Conservation (phyloP, 2,329 filamentous ascomycete genomes). For the Corynespora cassiicola region DNA sequence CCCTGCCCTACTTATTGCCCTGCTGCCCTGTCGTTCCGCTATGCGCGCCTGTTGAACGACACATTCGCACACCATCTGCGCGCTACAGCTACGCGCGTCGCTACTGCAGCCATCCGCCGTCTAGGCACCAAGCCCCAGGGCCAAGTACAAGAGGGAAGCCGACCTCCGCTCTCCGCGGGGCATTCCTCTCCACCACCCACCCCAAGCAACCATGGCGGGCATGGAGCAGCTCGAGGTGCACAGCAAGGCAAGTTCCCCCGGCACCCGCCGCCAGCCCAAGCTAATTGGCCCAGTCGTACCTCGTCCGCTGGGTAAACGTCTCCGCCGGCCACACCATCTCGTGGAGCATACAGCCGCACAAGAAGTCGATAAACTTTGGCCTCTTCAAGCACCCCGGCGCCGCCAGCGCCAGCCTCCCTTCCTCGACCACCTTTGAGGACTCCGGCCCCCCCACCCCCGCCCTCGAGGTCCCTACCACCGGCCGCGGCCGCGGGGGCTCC, state of each 20-base stretch:
- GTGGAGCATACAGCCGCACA: constrained; percentile 97
- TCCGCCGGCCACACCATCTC: constrained; percentile 90
- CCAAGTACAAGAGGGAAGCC: constrained; percentile 7
- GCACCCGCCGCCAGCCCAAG: constrained; percentile 7
- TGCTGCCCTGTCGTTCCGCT: constrained; percentile 9
- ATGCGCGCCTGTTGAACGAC: constrained; percentile 24
- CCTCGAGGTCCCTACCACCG: constrained; percentile 63
- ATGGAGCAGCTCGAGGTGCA: constrained; percentile 98
- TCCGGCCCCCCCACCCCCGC: constrained; percentile 42
- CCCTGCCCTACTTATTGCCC: constrained; percentile 4
- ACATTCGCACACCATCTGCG: background rate
- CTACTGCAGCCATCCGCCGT: no score
- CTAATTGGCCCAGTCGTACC: constrained; percentile 76
- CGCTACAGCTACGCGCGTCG: background rate
- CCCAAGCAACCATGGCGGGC: constrained; percentile 71
- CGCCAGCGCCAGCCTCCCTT: constrained; percentile 58
- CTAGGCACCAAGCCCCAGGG: constrained; percentile 12
- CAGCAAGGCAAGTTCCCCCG: constrained; percentile 75
- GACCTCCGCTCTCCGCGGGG: background rate
- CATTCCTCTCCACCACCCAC: background rate
- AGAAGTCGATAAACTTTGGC: constrained; percentile 98
- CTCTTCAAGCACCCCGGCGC: constrained; percentile 95
- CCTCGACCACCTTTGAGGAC: constrained; percentile 39
- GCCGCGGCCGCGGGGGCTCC: constrained; percentile 59
- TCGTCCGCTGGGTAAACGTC: constrained; percentile 96